These are phyloP conservation scores for Hyphodiscus sp. DNA, from an alignment of 2,329 filamentous ascomycete species.

Conservation along the genomic window DNA sequence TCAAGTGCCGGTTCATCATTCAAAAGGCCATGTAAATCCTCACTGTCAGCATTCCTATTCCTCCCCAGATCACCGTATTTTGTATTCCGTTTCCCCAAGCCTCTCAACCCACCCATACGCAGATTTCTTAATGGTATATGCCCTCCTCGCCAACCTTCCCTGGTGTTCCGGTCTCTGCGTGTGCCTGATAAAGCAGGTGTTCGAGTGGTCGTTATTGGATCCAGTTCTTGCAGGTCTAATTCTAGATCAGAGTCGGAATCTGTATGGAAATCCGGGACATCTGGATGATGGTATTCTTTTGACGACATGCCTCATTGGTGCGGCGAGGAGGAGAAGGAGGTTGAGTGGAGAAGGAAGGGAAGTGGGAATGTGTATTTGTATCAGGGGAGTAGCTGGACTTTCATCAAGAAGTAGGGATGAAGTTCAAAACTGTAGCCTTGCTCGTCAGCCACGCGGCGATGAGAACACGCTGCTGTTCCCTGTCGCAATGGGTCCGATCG, in stretches of 20 bases:
- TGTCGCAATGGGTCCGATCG: not conserved
- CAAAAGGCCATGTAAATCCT: slow-evolving; percentile 62
- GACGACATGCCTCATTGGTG: slow-evolving; percentile 34
- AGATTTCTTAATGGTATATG: slow-evolving; percentile 65
- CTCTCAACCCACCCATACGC: slow-evolving; percentile 59
- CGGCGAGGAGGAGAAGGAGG: slow-evolving; percentile 11
- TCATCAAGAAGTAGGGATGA: not conserved
- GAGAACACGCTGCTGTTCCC: slow-evolving; percentile 6
- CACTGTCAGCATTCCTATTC: slow-evolving; percentile 49
- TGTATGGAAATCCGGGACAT: slow-evolving; percentile 51
- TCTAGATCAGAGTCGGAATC: slow-evolving; percentile 74
- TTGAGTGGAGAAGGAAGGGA: not conserved
- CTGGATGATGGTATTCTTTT: slow-evolving; percentile 28
- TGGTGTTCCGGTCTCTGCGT: slow-evolving; percentile 24
- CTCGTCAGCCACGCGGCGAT: slow-evolving; percentile 14
- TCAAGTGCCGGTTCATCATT: slow-evolving; percentile 50
- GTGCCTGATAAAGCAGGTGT: slow-evolving; percentile 17
- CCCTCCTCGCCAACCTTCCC: slow-evolving; percentile 23
- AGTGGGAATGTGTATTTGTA: not conserved
- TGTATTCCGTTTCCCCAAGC: slow-evolving; percentile 42
- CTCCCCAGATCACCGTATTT: slow-evolving; percentile 56
- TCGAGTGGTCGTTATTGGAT: slow-evolving; percentile 42
- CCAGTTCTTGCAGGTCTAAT: slow-evolving; percentile 73
- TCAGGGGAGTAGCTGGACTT: not conserved
- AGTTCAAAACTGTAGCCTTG: slow-evolving; percentile 17